Conservation (phyloP, 2,329 filamentous ascomycete species). For the Boeremia exigua region DNA sequence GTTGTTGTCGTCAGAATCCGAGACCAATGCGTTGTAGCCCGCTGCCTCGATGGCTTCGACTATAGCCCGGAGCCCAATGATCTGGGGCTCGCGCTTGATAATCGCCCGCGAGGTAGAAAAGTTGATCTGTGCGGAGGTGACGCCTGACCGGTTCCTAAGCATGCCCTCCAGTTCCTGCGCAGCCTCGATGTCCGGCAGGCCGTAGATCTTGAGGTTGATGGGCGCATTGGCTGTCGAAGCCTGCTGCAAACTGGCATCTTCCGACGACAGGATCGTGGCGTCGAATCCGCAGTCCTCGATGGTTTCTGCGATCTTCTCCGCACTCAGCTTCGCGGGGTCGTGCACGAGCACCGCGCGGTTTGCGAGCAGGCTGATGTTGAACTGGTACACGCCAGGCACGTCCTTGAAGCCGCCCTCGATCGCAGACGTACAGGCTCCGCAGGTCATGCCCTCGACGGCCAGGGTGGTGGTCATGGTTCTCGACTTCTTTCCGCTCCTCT, state of each 20-base stretch:
- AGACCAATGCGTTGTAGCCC: conserved; percentile 87
- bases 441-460: conserved; percentile 95
- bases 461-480: conserved; percentile 76
- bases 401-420: conserved; percentile 82
- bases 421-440: conserved; percentile 92
- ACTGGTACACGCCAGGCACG: conserved; percentile 79
- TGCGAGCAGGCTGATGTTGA: conserved; percentile 93
- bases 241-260: conserved; percentile 62
- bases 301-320: conserved; percentile 77
- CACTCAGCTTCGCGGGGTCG: conserved; percentile 71
- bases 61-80: conserved; percentile 79
- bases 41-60: conserved; percentile 82
- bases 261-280: conserved; percentile 79
- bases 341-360: conserved; percentile 90
- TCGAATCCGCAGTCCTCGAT: conserved; percentile 93
- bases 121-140: conserved; percentile 76
- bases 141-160: conserved; percentile 70
- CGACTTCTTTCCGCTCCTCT: conserved; percentile 49
- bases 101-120: conserved; percentile 75
- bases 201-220: conserved; percentile 84
- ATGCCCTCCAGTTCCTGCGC: conserved; percentile 74
- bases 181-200: conserved; percentile 72
- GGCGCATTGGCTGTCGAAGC: conserved; percentile 64
- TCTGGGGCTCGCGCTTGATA: conserved; percentile 72
- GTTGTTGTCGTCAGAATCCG: conserved; percentile 93